phyloP scores from a whole-genome alignment of 163 green algal genomes.

The Prototheca wickerhamii region DNA sequence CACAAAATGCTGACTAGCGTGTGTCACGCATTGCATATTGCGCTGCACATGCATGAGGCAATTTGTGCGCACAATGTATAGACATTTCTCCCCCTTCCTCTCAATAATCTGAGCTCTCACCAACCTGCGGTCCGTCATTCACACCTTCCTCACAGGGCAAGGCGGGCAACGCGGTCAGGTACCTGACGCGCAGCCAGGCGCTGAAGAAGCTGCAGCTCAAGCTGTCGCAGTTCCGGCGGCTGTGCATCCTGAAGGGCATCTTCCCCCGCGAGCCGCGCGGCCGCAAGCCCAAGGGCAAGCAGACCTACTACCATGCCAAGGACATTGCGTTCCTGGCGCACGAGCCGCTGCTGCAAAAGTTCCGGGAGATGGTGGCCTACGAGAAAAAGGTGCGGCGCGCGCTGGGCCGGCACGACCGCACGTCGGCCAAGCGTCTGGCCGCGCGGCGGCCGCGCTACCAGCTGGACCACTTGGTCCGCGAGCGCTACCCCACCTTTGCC shows the following conservation, averaged over 20 bases:
- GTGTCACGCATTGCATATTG: too few species aligned
- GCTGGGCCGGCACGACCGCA: conserved; percentile 64
- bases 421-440: conserved; percentile 61
- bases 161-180: conserved; percentile 74
- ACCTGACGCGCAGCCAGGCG: conserved; percentile 91
- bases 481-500: conserved; percentile 97
- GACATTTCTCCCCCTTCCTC: too few species aligned
- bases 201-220: conserved; percentile 94
- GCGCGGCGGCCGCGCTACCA: conserved; percentile 61
- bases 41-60: too few species aligned
- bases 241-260: conserved; percentile 99
- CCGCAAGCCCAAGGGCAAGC: conserved; percentile 85
- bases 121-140: neutral
- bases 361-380: conserved; percentile 52
- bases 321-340: conserved; percentile 95
- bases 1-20: too few species aligned
- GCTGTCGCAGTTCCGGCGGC: conserved; percentile 89
- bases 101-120: too few species aligned
- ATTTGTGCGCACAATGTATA: too few species aligned
- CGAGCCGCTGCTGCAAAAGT: conserved; percentile 87
- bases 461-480: conserved; percentile 91
- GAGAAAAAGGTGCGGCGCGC: conserved; percentile 69
- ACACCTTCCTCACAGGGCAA: conserved; percentile 51
- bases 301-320: conserved; percentile 99
- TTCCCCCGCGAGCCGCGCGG: conserved; percentile 90